Evolutionary conservation across 73 alveolate genomes (phyloP).

Genomic region (Diophrys appendiculata): DNA sequence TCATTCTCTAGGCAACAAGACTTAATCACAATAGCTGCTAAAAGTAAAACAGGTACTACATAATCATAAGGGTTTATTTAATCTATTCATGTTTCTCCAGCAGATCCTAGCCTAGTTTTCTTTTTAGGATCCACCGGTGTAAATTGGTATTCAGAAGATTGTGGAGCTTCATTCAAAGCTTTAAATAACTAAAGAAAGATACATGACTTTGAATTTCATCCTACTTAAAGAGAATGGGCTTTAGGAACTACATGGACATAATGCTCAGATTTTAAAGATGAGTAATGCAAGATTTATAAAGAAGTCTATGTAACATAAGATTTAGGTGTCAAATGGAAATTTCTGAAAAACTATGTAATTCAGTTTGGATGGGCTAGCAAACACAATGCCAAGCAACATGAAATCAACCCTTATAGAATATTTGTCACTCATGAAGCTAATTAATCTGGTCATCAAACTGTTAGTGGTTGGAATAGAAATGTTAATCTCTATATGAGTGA

Average conservation of each 20-base stretch:
- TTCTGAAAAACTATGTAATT: slow-evolving; percentile 68
- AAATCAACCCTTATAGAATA: slow-evolving; percentile 28
- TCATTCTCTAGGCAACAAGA: slow-evolving; percentile 53
- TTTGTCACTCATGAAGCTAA: slow-evolving; percentile 52
- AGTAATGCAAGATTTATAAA: slow-evolving; percentile 65
- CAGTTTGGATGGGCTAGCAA: slow-evolving; percentile 87
- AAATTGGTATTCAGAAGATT: slow-evolving; percentile 85
- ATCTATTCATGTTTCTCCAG: slow-evolving; percentile 25
- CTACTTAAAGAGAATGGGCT: slow-evolving; percentile 81
- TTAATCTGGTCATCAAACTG: too few relatives aligned
- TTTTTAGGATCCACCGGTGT: slow-evolving; percentile 73
- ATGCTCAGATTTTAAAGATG: slow-evolving; percentile 68
- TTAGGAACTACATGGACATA: slow-evolving; percentile 80
- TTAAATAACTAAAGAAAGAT: slow-evolving; percentile 74
- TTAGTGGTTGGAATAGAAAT: slow-evolving; percentile 16
- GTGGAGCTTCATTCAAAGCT: slow-evolving; percentile 78
- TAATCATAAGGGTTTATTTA: background rate
- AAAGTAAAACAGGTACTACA: background rate
- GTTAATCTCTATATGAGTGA: slow-evolving; percentile 69
- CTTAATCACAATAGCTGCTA: background rate
- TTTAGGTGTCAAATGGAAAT: slow-evolving; percentile 80
- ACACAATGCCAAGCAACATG: slow-evolving; percentile 32
- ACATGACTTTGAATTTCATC: slow-evolving; percentile 88
- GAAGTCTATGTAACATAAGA: slow-evolving; percentile 78
- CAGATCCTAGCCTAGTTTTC: slow-evolving; percentile 3